These are phyloP conservation scores for Cyclotella atomus DNA, from an alignment of 108 stramenopile genomes.

Conservation along the genomic window DNA sequence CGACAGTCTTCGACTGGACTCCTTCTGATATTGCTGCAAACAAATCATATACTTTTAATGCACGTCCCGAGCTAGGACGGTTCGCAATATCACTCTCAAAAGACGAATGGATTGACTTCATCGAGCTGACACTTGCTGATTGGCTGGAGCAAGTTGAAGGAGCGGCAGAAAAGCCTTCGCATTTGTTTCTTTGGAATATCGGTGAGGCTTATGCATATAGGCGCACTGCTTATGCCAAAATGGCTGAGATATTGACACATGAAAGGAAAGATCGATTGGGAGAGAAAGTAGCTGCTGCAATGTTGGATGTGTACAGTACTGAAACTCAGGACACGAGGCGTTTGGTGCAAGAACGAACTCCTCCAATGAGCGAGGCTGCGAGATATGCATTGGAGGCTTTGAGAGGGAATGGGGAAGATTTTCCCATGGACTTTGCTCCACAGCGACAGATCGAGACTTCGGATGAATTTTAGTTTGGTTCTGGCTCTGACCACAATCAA, in stretches of 20 bases:
- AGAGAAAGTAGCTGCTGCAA: conserved; percentile 31
- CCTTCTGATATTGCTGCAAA: not conserved
- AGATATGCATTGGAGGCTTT: conserved; percentile 55
- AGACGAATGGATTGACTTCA: conserved; percentile 77
- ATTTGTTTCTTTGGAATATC: conserved; percentile 62
- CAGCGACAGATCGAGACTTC: not conserved
- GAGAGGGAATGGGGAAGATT: conserved; percentile 57
- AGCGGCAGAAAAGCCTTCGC: conserved; percentile 57
- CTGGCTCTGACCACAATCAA: not conserved
- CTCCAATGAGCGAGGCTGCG: conserved; percentile 63
- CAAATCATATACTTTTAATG: conserved; percentile 32
- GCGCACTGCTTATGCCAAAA: conserved; percentile 66
- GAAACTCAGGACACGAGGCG: conserved; percentile 56
- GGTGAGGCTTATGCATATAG: conserved; percentile 81
- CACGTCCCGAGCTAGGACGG: conserved; percentile 76
- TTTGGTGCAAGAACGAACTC: conserved; percentile 65
- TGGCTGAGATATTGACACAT: conserved; percentile 57
- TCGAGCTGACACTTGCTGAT: conserved; percentile 75
- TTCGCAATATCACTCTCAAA: conserved; percentile 61
- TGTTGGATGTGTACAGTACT: conserved; percentile 59
- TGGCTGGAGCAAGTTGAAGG: conserved; percentile 87
- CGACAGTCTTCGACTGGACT: conserved; percentile 64
- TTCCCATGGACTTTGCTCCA: conserved; percentile 61
- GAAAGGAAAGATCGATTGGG: conserved; percentile 53
- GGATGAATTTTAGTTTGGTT: conserved; percentile 9